These are phyloP conservation scores for Monosporozyma yasuniensis DNA, from an alignment of 805 yeast genomes.

Conservation along the genomic window DNA sequence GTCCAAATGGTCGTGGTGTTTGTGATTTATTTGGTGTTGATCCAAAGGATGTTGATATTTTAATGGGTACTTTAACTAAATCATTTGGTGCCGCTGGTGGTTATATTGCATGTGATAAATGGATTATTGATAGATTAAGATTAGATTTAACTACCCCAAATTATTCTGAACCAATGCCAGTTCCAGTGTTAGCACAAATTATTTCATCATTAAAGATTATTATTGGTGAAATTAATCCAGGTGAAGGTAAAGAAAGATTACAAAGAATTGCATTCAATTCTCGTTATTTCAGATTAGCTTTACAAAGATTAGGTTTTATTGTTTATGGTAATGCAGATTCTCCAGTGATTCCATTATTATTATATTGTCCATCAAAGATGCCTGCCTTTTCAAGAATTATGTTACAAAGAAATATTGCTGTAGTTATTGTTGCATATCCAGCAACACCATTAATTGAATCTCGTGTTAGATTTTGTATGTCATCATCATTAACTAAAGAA, in stretches of 20 bases:
- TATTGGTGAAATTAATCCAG: constrained; percentile 74
- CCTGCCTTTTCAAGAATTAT: constrained; percentile 82
- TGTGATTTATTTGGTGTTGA: constrained; percentile 85
- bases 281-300: constrained; percentile 81
- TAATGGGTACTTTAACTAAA: constrained; percentile 97
- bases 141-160: constrained; percentile 60
- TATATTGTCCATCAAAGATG: constrained; percentile 90
- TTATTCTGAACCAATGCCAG: constrained; percentile 82
- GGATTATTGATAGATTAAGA: constrained; percentile 65
- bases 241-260: constrained; percentile 86
- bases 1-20: constrained; percentile 87
- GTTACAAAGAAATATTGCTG: constrained; percentile 74
- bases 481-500: constrained; percentile 85
- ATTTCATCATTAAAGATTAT: constrained; percentile 70
- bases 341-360: constrained; percentile 84
- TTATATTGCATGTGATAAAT: constrained; percentile 71
- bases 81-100: constrained; percentile 99
- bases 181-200: constrained; percentile 86
- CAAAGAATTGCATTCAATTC: constrained; percentile 94
- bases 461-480: constrained; percentile 87
- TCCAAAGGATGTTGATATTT: constrained; percentile 67
- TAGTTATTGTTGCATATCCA: constrained; percentile 95
- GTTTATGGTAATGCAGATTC: constrained; percentile 94
- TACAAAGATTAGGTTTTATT: constrained; percentile 87
- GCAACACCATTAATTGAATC: constrained; percentile 90